Percentiles rank a stretch among this genome's conserved stretches.
These are phyloP conservation scores for Tricholoma sp. DNA, from an alignment of 768 basidiomycete species.

Conservation along the genomic window DNA sequence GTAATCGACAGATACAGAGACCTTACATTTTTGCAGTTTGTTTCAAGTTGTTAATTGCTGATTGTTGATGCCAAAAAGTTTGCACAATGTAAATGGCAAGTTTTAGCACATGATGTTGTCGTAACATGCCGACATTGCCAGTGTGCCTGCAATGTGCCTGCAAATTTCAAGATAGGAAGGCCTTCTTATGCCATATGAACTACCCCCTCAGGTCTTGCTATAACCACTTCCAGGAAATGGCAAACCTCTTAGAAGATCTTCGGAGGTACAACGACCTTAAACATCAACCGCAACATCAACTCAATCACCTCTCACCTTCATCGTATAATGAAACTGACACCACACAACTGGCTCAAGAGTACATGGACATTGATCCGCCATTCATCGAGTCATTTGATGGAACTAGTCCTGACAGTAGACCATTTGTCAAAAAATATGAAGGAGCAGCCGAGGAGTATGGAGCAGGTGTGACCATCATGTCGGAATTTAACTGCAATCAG, in stretches of 20 bases:
- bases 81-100: not conserved
- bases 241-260: not conserved
- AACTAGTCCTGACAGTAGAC: not conserved
- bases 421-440: not conserved
- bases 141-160: not conserved
- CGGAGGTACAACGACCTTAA: not conserved
- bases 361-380: not conserved
- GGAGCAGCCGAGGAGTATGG: not conserved
- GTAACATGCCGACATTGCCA: not conserved
- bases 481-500: constrained; percentile 21
- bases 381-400: not conserved
- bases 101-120: not conserved
- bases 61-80: not conserved
- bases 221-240: not conserved
- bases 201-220: not conserved
- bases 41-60: not conserved
- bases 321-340: not conserved
- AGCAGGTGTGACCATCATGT: constrained; percentile 17
- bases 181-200: constrained; percentile 2
- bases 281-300: not conserved
- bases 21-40: not conserved
- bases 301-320: not conserved
- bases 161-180: not conserved
- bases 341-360: not conserved
- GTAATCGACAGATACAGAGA: not conserved